Conservation (phyloP, 2,329 filamentous ascomycete species). For the Arthrobotrys musiformis region DNA sequence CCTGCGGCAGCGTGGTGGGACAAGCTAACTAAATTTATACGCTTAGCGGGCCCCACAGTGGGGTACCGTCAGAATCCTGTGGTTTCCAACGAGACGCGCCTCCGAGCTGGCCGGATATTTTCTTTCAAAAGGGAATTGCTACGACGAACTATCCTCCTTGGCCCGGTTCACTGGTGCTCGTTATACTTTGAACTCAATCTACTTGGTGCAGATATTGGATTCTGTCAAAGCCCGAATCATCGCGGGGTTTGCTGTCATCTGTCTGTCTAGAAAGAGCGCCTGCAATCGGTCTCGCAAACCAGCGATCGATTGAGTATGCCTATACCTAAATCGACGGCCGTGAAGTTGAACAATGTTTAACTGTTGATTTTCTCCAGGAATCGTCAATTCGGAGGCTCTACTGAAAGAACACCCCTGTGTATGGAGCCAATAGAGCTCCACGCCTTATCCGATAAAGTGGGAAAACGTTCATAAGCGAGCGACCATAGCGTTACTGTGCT, state of each 20-base stretch:
- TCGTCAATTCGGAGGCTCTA: too few relatives aligned
- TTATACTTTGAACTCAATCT: neutral
- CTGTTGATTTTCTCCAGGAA: neutral
- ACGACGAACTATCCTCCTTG: neutral
- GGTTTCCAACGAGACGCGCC: neutral
- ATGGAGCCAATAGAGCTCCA: too few relatives aligned
- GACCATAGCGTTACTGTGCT: neutral
- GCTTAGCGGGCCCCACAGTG: neutral
- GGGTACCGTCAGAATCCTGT: neutral
- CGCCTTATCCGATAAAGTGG: neutral
- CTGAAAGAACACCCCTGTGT: too few relatives aligned
- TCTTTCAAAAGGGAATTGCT: neutral
- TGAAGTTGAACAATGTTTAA: neutral
- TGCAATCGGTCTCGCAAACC: neutral
- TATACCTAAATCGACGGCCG: neutral
- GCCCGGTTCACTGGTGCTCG: neutral
- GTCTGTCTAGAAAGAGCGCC: neutral
- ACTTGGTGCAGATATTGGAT: neutral
- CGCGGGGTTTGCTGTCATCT: neutral
- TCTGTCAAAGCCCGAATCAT: neutral
- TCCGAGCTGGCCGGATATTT: constrained; percentile 2
- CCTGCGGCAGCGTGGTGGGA: neutral
- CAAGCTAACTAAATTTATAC: neutral
- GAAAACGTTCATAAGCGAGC: neutral
- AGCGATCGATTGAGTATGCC: neutral